Evolutionary conservation across 192 early-diverging fungal species (phyloP).

Genomic region (Dimargaris xerosporica): DNA sequence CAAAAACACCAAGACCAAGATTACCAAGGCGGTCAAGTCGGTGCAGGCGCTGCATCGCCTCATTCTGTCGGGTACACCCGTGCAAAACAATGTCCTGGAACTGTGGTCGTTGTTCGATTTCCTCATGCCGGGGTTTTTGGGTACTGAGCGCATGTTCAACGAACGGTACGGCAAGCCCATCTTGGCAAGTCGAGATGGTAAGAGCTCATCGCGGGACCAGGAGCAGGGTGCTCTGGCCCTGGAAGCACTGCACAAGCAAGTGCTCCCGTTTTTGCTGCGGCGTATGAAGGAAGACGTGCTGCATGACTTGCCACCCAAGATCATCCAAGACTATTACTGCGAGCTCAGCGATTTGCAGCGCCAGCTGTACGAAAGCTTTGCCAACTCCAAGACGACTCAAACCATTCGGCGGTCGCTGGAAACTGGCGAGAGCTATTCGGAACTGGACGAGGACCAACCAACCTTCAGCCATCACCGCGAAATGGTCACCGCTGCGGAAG

Average conservation of each 20-base stretch:
- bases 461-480: slow-evolving; percentile 16
- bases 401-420: slow-evolving; percentile 10
- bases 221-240: slow-evolving; percentile 40
- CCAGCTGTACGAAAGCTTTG: slow-evolving; percentile 87
- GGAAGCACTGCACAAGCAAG: slow-evolving; percentile 90
- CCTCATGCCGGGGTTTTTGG: slow-evolving; percentile 96
- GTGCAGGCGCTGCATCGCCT: slow-evolving; percentile 72
- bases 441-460: neutral
- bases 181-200: slow-evolving; percentile 74
- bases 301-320: slow-evolving; percentile 94
- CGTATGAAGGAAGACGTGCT: slow-evolving; percentile 97
- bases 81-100: slow-evolving; percentile 96
- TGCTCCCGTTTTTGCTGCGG: slow-evolving; percentile 86
- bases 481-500: slow-evolving; percentile 11
- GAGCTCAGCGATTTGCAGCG: slow-evolving; percentile 83
- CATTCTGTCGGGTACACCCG: slow-evolving; percentile 93
- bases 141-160: slow-evolving; percentile 88
- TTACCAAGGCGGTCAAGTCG: slow-evolving; percentile 86
- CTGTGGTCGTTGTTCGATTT: slow-evolving; percentile 98
- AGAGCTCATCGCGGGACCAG: slow-evolving; percentile 37
- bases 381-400: slow-evolving; percentile 38
- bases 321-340: slow-evolving; percentile 98
- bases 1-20: slow-evolving; percentile 86
- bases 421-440: slow-evolving; percentile 7
- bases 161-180: slow-evolving; percentile 90